These are phyloP conservation scores for Herpomyces periplanetae DNA, from an alignment of 2,329 filamentous ascomycete species.

Conservation along the genomic window DNA sequence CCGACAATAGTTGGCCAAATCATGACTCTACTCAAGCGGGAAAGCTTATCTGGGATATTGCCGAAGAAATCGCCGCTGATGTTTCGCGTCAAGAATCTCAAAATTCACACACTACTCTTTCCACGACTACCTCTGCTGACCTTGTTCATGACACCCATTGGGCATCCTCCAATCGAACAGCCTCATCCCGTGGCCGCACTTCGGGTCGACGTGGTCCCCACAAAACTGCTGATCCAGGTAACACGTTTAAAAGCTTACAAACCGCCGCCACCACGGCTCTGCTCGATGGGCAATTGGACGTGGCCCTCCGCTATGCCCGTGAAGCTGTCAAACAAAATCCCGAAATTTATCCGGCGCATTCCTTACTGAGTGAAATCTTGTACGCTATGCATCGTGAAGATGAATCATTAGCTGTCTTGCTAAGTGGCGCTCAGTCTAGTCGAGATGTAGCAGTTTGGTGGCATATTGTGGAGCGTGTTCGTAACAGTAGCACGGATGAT, in stretches of 20 bases:
- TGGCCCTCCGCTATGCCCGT: slow-evolving; percentile 9
- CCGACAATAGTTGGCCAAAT: background rate
- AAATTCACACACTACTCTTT: slow-evolving; percentile 30
- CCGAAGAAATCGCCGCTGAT: background rate
- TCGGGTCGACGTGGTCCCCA: slow-evolving; percentile 10
- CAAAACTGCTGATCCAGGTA: slow-evolving; percentile 10
- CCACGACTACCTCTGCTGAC: slow-evolving; percentile 16
- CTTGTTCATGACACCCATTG: slow-evolving; percentile 11
- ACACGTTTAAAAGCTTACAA: slow-evolving; percentile 11
- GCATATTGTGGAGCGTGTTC: slow-evolving; percentile 15
- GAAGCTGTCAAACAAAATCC: slow-evolving; percentile 16
- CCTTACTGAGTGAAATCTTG: slow-evolving; percentile 17
- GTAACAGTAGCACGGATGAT: slow-evolving; percentile 11
- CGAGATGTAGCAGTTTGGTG: slow-evolving; percentile 16
- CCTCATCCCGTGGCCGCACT: background rate
- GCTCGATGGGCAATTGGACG: slow-evolving; percentile 11
- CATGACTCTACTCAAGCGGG: background rate
- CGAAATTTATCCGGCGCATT: slow-evolving; percentile 20
- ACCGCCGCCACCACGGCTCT: slow-evolving; percentile 12
- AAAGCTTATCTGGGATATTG: background rate
- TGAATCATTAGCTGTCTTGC: slow-evolving; percentile 15
- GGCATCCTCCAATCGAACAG: slow-evolving; percentile 2
- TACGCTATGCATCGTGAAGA: slow-evolving; percentile 14
- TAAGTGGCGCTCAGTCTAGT: slow-evolving; percentile 16
- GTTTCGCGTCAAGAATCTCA: slow-evolving; percentile 16